Conservation (phyloP, 2,329 filamentous ascomycete genomes). For the Beauveria medogensis region DNA sequence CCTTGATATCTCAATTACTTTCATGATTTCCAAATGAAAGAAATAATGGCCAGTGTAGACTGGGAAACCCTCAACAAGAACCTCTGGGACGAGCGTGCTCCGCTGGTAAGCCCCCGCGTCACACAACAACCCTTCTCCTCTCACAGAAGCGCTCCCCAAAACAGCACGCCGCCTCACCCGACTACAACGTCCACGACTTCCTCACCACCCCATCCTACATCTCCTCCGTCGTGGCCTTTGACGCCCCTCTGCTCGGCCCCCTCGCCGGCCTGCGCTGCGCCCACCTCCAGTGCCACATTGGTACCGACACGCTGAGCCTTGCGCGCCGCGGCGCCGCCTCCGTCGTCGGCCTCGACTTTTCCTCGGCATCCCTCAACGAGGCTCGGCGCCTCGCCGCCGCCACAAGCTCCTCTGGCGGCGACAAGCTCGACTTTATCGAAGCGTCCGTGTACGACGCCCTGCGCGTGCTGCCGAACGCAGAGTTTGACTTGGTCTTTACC, state of each 20-base stretch:
- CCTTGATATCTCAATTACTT: neutral
- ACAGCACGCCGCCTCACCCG: constrained; percentile 11
- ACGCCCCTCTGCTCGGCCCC: constrained; percentile 10
- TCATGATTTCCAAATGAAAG: neutral
- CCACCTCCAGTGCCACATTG: constrained; percentile 16
- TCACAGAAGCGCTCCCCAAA: neutral
- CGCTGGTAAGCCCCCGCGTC: constrained; percentile 7
- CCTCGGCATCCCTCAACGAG: constrained; percentile 7
- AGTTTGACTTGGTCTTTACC: constrained; percentile 14
- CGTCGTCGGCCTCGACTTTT: constrained; percentile 15
- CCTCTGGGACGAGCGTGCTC: constrained; percentile 13
- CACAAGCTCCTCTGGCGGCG: constrained; percentile 8
- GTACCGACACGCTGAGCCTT: constrained; percentile 15
- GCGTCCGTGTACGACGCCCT: constrained; percentile 12
- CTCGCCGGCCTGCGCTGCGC: constrained; percentile 10
- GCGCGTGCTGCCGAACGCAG: neutral
- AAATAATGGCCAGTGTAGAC: constrained; percentile 5
- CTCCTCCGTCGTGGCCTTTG: constrained; percentile 10
- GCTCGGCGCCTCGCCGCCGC: constrained; percentile 9
- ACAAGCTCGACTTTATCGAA: constrained; percentile 12
- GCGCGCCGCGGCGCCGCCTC: constrained; percentile 13
- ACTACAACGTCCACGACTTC: constrained; percentile 11
- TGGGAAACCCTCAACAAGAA: constrained; percentile 11
- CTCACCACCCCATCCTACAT: neutral
- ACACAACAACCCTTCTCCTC: neutral